Evolutionary conservation across 495 filamentous ascomycete species (phyloP), one percentile per base, ranked within the genome.

Genomic region (Xylaria nigripes): DNA sequence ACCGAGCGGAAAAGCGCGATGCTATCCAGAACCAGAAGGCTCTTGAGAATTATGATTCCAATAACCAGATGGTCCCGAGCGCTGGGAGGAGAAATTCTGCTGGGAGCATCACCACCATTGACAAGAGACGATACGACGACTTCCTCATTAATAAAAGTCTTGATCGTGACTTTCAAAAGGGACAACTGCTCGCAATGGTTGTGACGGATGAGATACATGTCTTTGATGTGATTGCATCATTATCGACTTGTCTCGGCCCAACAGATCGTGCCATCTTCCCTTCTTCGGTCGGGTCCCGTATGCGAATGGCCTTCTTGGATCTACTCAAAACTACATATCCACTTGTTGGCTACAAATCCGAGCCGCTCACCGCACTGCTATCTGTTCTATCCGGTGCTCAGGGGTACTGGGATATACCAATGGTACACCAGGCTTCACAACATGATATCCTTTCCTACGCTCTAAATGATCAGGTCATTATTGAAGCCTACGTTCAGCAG

Each of bases 281-380:
- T 27, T 67, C 68, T 3, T 63, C 66, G 6, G 53, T 78, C 12
- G 76, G 74, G 4, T 67, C 76, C 34, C 68, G 74, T 55, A 76
- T 84, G 60, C 83, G 87, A 2, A 52, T 72, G 16, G 65, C 71
- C 4, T 77, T 94, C 41, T 69, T 90, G 12, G 82, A 86, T 45
- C 70, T 91, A 16, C 70, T 94, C 30, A 74, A 79, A 50, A 71
- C 74, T 25, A 80, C 77, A 16, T 70, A 77, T 47, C 63, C 72
- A 12, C 75, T 77, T 38, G 65, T 87, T 38, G 80, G 81, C 1
- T 94, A 92, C 61, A 79, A 79, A 22, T 74, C 81, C 2, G 84
- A 86, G 42, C 73, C 87, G 16, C 64, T 92, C 12, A 72, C 73
- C 25, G 75, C 84, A 19, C 71, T 83, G 0, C 58, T 90, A 10